Evolutionary conservation across 768 basidiomycete species (phyloP), one percentile per base, ranked within the genome.

Genomic region (Phylloporus sp.): DNA sequence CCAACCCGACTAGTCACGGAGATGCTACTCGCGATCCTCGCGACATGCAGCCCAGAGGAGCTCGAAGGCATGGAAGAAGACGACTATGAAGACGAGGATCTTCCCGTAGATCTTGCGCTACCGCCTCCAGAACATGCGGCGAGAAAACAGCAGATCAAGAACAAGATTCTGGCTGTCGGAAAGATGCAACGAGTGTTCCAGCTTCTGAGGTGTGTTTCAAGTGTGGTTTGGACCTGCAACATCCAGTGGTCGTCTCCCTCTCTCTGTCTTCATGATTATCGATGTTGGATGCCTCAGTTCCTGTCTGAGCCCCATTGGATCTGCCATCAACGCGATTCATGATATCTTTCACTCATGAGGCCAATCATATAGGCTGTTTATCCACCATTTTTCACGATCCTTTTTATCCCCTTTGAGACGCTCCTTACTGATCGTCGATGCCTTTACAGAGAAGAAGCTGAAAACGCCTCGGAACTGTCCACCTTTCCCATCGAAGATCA

Each of bases 11-110:
- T 51, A 97, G 95, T 99, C 61, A 89, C 93, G 44, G 95, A 99
- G 63, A 98, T 98, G 95, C 72, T 98, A 27, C 82, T 98, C 33
- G 93, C 94, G 5, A 87, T 99, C 50, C 73, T 99, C 27, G 85
- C 89, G 58, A 88, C 93, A 49, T 99, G 96, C 69, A 88, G 85
- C 52, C 82, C 90, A 58, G 94, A 97, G 62, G 96, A 98, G 63
- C 78, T 98, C 20, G 84, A 84, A 56, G 81, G 80, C 53, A 85
- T 84, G 48, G 77, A 31, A 3, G 24, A 71, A 1, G 72, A 63
- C 38, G 77, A 72, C 2, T 71, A 63, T 2, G 63, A 64, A 1
- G 63, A 60, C 5, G 43, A 61, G 21, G 59, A 52, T 3, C 50
- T 61, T 2, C 21, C 60, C 23, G 59, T 61, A 5, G 66, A 66